A percentile compares a stretch with the other conserved stretches of the same genome.
Conservation (phyloP, 2,329 filamentous ascomycete genomes). For the Stagonosporopsis tanaceti region DNA sequence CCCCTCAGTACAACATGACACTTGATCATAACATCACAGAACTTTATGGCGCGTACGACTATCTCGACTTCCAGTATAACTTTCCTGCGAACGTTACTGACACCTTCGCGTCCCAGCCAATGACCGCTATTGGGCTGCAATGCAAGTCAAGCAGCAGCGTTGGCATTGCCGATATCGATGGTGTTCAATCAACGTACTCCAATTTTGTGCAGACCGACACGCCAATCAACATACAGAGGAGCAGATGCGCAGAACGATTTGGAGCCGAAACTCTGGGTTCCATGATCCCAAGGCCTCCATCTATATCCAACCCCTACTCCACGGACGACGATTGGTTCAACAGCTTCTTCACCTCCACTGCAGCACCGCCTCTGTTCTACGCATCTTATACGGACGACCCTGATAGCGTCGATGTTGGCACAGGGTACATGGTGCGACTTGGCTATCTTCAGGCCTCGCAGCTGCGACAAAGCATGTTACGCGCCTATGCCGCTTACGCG, state of each 20-base stretch:
- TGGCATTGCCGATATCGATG: conserved; percentile 15
- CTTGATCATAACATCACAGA: conserved; percentile 6
- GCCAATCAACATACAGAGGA: conserved; percentile 1
- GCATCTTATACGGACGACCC: conserved; percentile 1
- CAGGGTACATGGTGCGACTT: conserved; percentile 1
- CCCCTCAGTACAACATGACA: not conserved
- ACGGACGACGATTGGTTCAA: not conserved
- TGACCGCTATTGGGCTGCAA: conserved; percentile 19
- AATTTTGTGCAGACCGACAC: conserved; percentile 20
- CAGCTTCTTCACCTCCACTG: conserved; percentile 10
- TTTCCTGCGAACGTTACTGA: conserved; percentile 1
- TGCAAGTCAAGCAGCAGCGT: conserved; percentile 21
- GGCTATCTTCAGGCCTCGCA: conserved; percentile 11
- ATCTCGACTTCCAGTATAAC: not conserved
- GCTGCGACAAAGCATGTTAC: conserved; percentile 8
- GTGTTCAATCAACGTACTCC: conserved; percentile 14
- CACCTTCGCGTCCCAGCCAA: not conserved
- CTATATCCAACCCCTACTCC: not conserved
- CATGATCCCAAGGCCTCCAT: not conserved
- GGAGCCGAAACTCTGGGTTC: not conserved
- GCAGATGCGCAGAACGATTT: conserved; percentile 5
- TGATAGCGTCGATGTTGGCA: not conserved
- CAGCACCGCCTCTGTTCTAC: conserved; percentile 10
- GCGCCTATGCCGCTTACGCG: conserved; percentile 12
- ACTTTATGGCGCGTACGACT: not conserved